Base-by-base conservation (phyloP, 768 basidiomycete genomes). In the Pisolithus orientalis region DNA sequence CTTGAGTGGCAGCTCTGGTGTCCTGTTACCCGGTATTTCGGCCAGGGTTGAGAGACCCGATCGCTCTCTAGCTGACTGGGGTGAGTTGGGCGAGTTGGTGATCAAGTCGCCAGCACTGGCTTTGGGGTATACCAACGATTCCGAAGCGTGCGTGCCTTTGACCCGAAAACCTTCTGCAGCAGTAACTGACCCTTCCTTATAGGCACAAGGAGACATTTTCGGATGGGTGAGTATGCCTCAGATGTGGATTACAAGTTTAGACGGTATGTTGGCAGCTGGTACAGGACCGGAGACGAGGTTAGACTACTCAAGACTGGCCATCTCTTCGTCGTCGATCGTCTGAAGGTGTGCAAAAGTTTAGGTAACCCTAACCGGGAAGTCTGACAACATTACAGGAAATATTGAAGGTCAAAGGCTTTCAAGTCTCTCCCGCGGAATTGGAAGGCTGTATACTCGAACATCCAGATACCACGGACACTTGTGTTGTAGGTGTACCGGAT, bases 361-460 rank as follows among this genome's bases (percentile, higher is more conserved):
- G 8, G 52, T 17, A 21, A 9, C 5, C 17, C 24, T 17, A 1
- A 17, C 27, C 21, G 40, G 45, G 7, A 25, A 14, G 34, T 34
- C 8, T 47, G 46, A 34, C 46, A 34, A 5, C n/a, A 17, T 47
- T 6, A 29, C 11, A 47, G 46, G 84, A 85, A 67, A 74, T 85
- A 28, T 68, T 87, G 61, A 87, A 87, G 70, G 81, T 84, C 40
- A 76, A 69, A 59, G 86, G 87, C 2, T 84, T 83, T 62, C 85
- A 88, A 61, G 85, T 88, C 1, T 83, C 86, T 1, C 86, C 85
- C 2, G 84, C 86, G 4, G 85, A 86, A 56, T 71, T 87, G 8
- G 85, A 87, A 59, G 85, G 79, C 17, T 82, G 82, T 53, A 59
- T 85, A n/a, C 63, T 85, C 25, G 75, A 71, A 42, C 81, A 86